Evolutionary conservation across 2,329 filamentous ascomycete genomes (phyloP), one percentile per base, ranked within the genome.

Genomic region (Pleoardoris graminearum): DNA sequence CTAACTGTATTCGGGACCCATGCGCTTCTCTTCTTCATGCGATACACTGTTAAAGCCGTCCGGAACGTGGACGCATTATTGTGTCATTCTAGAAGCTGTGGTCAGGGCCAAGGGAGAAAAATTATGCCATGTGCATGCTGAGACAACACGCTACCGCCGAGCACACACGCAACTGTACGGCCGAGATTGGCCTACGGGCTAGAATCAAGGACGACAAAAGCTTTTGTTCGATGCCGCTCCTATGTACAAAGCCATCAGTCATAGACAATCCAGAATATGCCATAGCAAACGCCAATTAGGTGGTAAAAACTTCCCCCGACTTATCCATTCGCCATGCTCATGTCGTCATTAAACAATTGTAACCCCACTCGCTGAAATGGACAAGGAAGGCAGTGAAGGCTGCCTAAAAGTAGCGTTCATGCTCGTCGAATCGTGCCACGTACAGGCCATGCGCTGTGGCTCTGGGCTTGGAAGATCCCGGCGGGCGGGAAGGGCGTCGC

Each of bases 321-420:
- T 62, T 48, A 42, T 62, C 63, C 62, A 53, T 70, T 61, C 58
- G 58, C 68, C 61, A 62, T 71, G 59, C 71, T 72, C 69, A 68
- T 72, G 63, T 67, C 66, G 60, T 71, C 67, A 58, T 72, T 63
- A 71, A 61, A 62, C 30, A 54, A 48, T 48, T 69, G 58, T 62
- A 67, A 65, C 63, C 59, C 59, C 58, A 59, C 55, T 63, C 65
- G 65, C 67, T 70, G 59, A 68, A 66, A 66, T 65, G 60, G 57
- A 69, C 61, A 70, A 65, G 61, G 53, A 68, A 64, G 60, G 53
- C 53, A 51, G 53, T 48, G 55, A 57, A 51, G 60, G 50, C 62
- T 46, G 61, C 51, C 62, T 59, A 50, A 53, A 50, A 52, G 49
- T 52, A 51, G 45, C 50, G 25, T 48, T 54, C 50, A 51, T 49